phyloP scores from a whole-genome alignment of 768 basidiomycete species.

The Calocera cornea region DNA sequence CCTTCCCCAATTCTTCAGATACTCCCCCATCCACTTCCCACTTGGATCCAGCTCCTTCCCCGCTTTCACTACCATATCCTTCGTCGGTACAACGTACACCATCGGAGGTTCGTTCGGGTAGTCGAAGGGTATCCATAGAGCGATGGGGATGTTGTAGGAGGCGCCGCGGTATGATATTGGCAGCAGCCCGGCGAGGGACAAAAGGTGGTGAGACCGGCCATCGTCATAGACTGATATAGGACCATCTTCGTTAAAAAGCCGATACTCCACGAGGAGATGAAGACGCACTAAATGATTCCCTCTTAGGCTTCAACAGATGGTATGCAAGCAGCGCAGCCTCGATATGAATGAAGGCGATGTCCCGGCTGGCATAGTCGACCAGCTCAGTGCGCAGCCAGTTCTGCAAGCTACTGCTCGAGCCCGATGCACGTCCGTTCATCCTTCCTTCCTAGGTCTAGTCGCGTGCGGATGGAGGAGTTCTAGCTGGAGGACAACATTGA shows the following conservation, averaged over 20 bases:
- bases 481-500: not conserved
- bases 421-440: not conserved
- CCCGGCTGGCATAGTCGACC: not conserved
- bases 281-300: not conserved
- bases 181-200: constrained; percentile 81
- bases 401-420: not conserved
- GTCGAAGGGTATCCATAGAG: constrained; percentile 72
- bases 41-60: constrained; percentile 66
- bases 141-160: constrained; percentile 87
- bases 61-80: constrained; percentile 75
- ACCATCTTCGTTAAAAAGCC: not conserved
- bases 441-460: not conserved
- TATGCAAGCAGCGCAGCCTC: not conserved
- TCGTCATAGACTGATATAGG: constrained; percentile 70
- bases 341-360: not conserved
- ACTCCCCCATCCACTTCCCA: constrained; percentile 55
- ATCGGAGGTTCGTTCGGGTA: constrained; percentile 77
- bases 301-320: constrained; percentile 1
- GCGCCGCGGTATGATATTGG: constrained; percentile 66
- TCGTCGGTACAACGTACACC: constrained; percentile 81
- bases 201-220: constrained; percentile 79
- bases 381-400: constrained; percentile 4
- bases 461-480: not conserved
- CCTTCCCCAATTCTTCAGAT: constrained; percentile 60
- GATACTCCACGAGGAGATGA: not conserved